phyloP scores from a whole-genome alignment of 2,329 filamentous ascomycete genomes.

The Sclerotinia spermophila region DNA sequence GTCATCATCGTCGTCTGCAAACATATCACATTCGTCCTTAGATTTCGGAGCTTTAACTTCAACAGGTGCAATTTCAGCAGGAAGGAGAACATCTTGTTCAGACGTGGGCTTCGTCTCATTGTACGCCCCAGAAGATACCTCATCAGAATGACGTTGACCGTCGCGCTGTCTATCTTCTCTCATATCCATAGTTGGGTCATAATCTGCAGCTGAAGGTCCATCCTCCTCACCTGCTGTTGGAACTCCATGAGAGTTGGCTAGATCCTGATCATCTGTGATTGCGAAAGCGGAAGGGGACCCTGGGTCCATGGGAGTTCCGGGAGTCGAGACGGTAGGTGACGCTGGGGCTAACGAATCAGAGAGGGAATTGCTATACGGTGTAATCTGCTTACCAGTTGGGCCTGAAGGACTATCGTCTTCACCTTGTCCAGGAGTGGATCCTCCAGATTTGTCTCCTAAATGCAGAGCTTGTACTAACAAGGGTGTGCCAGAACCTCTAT shows the following conservation, averaged over 20 bases:
- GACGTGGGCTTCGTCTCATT: conserved; percentile 53
- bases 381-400: conserved; percentile 39
- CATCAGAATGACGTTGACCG: conserved; percentile 58
- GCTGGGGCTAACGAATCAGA: conserved; percentile 27
- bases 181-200: conserved; percentile 87
- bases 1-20: conserved; percentile 72
- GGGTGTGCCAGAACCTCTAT: conserved; percentile 65
- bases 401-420: conserved; percentile 29
- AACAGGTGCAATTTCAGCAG: conserved; percentile 36
- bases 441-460: conserved; percentile 36
- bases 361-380: neutral
- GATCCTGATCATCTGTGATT: conserved; percentile 62
- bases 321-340: conserved; percentile 38
- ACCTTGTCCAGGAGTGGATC: conserved; percentile 32
- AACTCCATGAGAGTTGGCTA: conserved; percentile 58
- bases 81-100: conserved; percentile 49
- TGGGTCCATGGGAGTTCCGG: conserved; percentile 34
- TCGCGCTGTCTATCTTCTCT: conserved; percentile 73
- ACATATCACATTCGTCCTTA: conserved; percentile 78
- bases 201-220: conserved; percentile 87
- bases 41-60: conserved; percentile 42
- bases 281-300: conserved; percentile 48
- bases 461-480: conserved; percentile 63
- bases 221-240: conserved; percentile 47
- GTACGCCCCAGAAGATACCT: conserved; percentile 52